Evolutionary conservation across 805 yeast species (phyloP), one percentile per base, ranked within the genome.

Genomic region (Kodamaea lidongshanica): DNA sequence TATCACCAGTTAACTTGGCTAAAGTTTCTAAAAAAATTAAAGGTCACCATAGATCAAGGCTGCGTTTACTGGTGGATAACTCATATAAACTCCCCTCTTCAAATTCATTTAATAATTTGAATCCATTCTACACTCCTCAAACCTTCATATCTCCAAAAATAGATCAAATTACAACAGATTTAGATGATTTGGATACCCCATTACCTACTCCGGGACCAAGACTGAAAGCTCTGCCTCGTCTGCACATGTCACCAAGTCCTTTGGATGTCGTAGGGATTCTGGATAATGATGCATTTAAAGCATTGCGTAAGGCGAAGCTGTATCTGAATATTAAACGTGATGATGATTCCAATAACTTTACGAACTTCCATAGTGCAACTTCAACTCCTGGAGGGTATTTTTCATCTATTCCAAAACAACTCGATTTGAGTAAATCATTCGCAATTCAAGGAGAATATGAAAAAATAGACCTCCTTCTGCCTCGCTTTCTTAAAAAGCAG

Each of bases 91-190:
- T 36, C 25, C 25, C 28, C 4, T 18, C 19, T 12, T 18, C 28
- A 13, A 25, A 26, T 13, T 33, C 39, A 12, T 27, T 30, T 24
- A 35, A 33, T 12, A 32, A 24, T 26, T 25, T 23, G 21, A 70
- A 68, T 40, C 74, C 75, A 7, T 70, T 69, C 44, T 68, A 67
- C 44, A 66, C 68, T 2, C 72, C 71, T 3, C 58, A 65, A 1
- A 41, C 65, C 5, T 65, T 65, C 27, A 31, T 65, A 25, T 61
- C 72, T 10, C 74, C 75, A 6, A 57, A 54, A 34, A 47, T 54
- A 46, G 60, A 38, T 25, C 42, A 43, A 23, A 33, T 38, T 10
- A 25, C 35, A n/a, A 42, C 42, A n/a, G 50, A 44, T 14, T 22
- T 36, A 34, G 45, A 43, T 27, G 58, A 54, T 16, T 35, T 43